Percentiles rank a stretch among this genome's conserved stretches.
Evolutionary conservation across 2,329 filamentous ascomycete species (phyloP).

Genomic region (Chaetothyriales sp.): DNA sequence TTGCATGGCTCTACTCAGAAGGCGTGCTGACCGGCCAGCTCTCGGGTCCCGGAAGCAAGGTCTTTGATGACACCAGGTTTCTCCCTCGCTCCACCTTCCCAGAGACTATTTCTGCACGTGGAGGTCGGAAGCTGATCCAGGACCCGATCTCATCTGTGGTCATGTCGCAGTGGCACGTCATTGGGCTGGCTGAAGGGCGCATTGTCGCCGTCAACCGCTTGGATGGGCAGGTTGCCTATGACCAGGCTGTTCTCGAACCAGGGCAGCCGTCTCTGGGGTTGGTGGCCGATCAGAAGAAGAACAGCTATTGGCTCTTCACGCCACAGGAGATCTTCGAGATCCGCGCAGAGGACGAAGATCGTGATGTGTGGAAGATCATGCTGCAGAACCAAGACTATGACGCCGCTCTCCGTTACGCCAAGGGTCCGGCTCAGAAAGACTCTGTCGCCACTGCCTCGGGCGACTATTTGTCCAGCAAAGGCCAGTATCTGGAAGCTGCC

Average conservation of each 20-base stretch:
- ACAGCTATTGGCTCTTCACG: conserved; percentile 95
- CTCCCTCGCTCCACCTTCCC: conserved; percentile 60
- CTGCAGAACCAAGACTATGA: conserved; percentile 77
- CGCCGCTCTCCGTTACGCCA: conserved; percentile 70
- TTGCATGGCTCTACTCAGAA: conserved; percentile 79
- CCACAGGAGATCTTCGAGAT: conserved; percentile 85
- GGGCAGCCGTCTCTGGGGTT: conserved; percentile 71
- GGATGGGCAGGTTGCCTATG: conserved; percentile 71
- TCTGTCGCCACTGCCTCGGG: conserved; percentile 83
- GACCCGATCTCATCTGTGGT: conserved; percentile 67
- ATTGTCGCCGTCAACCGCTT: conserved; percentile 76
- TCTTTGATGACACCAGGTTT: conserved; percentile 67
- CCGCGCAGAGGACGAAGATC: conserved; percentile 73
- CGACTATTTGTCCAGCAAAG: conserved; percentile 69
- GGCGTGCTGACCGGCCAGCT: conserved; percentile 81
- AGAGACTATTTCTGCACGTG: conserved; percentile 48
- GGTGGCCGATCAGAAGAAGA: conserved; percentile 80
- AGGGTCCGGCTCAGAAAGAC: conserved; percentile 67
- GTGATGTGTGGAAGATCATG: conserved; percentile 92
- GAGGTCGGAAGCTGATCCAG: conserved; percentile 48
- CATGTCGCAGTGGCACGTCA: conserved; percentile 84
- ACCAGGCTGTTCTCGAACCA: conserved; percentile 68
- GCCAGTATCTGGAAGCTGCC: conserved; percentile 72
- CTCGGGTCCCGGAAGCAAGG: conserved; percentile 53
- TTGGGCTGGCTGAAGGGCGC: conserved; percentile 66